Evolutionary conservation across 495 filamentous ascomycete species (phyloP), one percentile per base, ranked within the genome.

Genomic region (Aspergillus ellipticus): DNA sequence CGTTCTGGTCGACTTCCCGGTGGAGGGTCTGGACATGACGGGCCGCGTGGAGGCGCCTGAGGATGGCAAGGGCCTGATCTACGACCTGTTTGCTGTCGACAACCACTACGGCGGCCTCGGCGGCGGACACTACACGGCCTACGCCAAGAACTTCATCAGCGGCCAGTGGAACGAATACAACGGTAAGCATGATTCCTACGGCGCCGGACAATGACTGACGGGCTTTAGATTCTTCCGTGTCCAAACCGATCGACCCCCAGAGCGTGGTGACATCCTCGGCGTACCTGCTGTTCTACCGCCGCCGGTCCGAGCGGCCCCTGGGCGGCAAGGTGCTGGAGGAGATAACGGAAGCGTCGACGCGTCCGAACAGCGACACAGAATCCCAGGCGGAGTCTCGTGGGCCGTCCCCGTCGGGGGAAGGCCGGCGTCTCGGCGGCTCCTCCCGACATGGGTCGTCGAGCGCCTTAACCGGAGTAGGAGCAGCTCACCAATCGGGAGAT

Each of bases 241-340:
- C 73, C 49, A 72, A 77, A 57, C 64, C 72, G 6, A 74, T 74
- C 9, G 72, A 85, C 60, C 75, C 84, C 0, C 61, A 78, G 42
- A 70, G 65, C 35, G 79, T 89, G 7, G 80, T 89, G 33, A 85
- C 84, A 2, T 60, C 82, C 5, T 82, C 86, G 20, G 95, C 94
- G 0, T 98, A 98, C 68, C 85, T 98, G 8, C 77, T 98, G 33
- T 98, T 98, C 79, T 98, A 97, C 73, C 88, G 94, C 26, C 91
- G 95, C 51, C 88, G 89, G 55, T 89, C 90, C 9, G 73, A 79
- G 5, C 73, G 64, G 21, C 85, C 89, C 28, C 80, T 98, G 31
- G 94, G 94, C 42, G 91, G 91, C 16, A 79, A 79, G 53, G 85
- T 91, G 41, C 78, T 90, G 55, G 72, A 87, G 58, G 79, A 94